A percentile compares a stretch with the other conserved stretches of the same genome.
Evolutionary conservation across 2,329 filamentous ascomycete species (phyloP).

Genomic region (Endocalyx cinctus): DNA sequence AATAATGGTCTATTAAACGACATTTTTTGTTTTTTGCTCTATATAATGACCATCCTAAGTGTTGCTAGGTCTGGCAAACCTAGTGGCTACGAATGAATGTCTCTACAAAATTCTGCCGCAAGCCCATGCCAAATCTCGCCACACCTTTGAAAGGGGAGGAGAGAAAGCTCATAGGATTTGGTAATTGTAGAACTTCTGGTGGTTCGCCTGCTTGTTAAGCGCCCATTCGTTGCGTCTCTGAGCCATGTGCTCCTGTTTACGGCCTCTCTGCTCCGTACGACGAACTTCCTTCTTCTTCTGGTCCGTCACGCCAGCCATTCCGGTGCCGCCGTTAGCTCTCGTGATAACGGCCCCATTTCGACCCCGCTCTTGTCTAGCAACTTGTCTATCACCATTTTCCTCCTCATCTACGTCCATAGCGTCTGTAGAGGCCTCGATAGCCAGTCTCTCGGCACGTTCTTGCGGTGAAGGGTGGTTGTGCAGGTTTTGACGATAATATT

Average conservation of each 20-base stretch:
- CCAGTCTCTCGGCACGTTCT: slow-evolving; percentile 66
- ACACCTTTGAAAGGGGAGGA: too few species aligned
- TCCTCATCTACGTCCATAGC: slow-evolving; percentile 32
- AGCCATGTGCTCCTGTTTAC: slow-evolving; percentile 59
- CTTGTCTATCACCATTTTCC: slow-evolving; percentile 22
- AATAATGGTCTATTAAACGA: too few species aligned
- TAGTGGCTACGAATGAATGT: too few species aligned
- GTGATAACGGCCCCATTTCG: slow-evolving; percentile 54
- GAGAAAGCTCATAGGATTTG: slow-evolving; percentile 31
- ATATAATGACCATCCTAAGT: too few species aligned
- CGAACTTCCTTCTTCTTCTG: slow-evolving; percentile 66
- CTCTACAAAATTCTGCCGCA: too few species aligned
- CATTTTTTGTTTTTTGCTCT: too few species aligned
- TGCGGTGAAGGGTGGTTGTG: slow-evolving; percentile 75
- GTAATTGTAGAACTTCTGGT: slow-evolving; percentile 62
- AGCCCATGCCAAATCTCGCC: too few species aligned
- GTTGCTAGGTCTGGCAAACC: too few species aligned
- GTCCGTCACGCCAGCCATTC: slow-evolving; percentile 75
- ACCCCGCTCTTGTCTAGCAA: slow-evolving; percentile 32
- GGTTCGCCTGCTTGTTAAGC: slow-evolving; percentile 70
- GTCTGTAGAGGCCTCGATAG: slow-evolving; percentile 45
- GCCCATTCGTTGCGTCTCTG: slow-evolving; percentile 62
- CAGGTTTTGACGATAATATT: slow-evolving; percentile 91
- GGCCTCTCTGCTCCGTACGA: slow-evolving; percentile 63
- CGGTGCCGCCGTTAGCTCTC: slow-evolving; percentile 67